Evolutionary conservation across 305 asterid genomes (phyloP), one percentile per base, ranked within the genome.

Genomic region (Fraxinus baroniana): DNA sequence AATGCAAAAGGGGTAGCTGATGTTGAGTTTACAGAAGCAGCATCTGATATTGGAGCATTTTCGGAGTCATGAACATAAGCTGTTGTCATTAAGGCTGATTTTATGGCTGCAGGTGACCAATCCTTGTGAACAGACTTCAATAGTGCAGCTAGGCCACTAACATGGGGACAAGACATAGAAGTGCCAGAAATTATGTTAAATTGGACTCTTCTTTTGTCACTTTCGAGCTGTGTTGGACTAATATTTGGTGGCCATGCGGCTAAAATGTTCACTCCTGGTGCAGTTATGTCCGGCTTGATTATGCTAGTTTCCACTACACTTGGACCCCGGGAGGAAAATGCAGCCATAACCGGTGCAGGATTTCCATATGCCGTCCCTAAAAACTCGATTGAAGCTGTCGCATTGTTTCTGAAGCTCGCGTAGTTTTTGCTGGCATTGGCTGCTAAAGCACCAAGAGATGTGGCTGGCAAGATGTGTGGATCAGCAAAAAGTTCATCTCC

Each of bases 131-230:
- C 60, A 9, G 95, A 90, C 81, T 89, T 93, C 66, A 93, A 86
- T 0, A 93, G 84, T 36, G 95, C 97, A 2, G 92, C 92, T 35
- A 93, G 35, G 77, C 97, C 97, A 75, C 92, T 88, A 7, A 93
- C 87, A 46, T 93, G 97, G 5, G 97, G 97, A 30, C 97, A 93
- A 0, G 97, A 93, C 97, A 93, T 93, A 26, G 97, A 93, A 10
- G 97, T 93, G 64, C 97, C 97, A 0, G 97, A 93, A 7, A 92
- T 76, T 0, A 93, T 89, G 90, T 90, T 91, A 88, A 90, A 92
- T n/a, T 75, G 81, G 8, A 85, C 86, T 1, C 90, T 85, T 81
- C 94, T 87, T 62, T 71, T 88, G 86, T 92, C 95, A 35, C 71
- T 83, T 49, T 85, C 77, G 79, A 91, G 92, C 83, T 77, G 70